Base-by-base conservation (phyloP, 805 yeast genomes). In the Suhomyces tanzawaensis region DNA sequence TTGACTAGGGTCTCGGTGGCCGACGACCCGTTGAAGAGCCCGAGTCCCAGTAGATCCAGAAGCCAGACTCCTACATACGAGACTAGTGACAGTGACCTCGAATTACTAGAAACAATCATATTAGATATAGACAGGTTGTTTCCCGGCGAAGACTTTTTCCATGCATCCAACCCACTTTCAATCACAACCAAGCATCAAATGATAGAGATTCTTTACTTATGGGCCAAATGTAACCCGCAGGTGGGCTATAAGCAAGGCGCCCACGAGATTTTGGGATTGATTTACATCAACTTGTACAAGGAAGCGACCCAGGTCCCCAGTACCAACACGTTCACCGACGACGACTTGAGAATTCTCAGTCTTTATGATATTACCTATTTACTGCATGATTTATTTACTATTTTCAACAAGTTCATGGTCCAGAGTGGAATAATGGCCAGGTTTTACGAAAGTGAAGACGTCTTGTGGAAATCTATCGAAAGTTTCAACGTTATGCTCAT, bases 101-200 rank as follows among this genome's bases (percentile, higher is more conserved):
- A 72, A 22, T 56, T 69, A 7, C 53, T 77, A 19, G 60, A 60
- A 19, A 56, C 63, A 6, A 67, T 77, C 21, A 64, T 74, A n/a
- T 49, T 73, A 31, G 82, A 77, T 42, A 72, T 76, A 3, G 75
- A 75, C 30, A 53, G 82, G 37, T 53, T 77, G 9, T 76, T 77
- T 45, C 81, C 82, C 1, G 74, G 72, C 1, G 72, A 68, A 33
- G 52, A 46, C 15, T 56, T 56, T 39, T 63, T 55, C 41, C 54
- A 54, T 37, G 43, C 50, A 18, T 32, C 44, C 21, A 38, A 38
- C 24, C 47, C 53, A 3, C 29, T 29, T 4, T 45, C 62, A 2
- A 28, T 49, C 13, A 34, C 25, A 12, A 42, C 48, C 35, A 65
- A 62, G 37, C 42, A 46, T 13, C 59, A 53, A 33, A 48, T 76